Evolutionary conservation across 139 green algal genomes (phyloP), one percentile per base, ranked within the genome.

Genomic region (Chlamydomonas eustigma): DNA sequence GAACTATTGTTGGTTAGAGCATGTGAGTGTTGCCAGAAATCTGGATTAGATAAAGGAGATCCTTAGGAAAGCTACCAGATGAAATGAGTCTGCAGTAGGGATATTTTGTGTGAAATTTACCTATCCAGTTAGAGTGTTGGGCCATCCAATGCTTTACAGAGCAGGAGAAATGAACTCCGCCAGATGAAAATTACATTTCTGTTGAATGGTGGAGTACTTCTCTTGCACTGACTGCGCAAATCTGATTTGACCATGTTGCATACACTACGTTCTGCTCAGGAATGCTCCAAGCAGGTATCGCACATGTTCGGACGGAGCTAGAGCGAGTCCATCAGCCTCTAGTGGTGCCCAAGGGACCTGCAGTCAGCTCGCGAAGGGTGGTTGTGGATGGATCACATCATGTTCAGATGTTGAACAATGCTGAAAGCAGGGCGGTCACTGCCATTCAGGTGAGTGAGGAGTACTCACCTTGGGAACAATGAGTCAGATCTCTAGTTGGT

Each of bases 381-480:
- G 51, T 78, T 34, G 73, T 78, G 35, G 73, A 78, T 35, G 73
- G 73, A 4, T 51, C 30, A 28, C 39, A 78, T 37, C 51, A 64
- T 30, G 73, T 51, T 1, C 12, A 18, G 32, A 36, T 39, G 34
- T 5, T 78, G 33, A 52, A 71, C 33, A 18, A 2, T 22, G 51
- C 73, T 18, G 52, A 78, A 6, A 52, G 73, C 33, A 78, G 71
- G 73, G 73, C 73, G 22, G 34, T 58, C 73, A 50, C 50, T 2
- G 73, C 73, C 6, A 78, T 78, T 30, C 73, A 78, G 73, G 68
- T 75, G 36, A 22, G 68, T 6, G 31, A n/a, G n/a, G n/a, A n/a
- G n/a, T n/a, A n/a, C n/a, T n/a, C n/a, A n/a, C n/a, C n/a, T n/a
- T n/a, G n/a, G n/a, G n/a, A n/a, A n/a, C n/a, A n/a, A n/a, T n/a